Evolutionary conservation across 352 stramenopile genomes (phyloP).

Genomic region (Globisporangium iwayamae): DNA sequence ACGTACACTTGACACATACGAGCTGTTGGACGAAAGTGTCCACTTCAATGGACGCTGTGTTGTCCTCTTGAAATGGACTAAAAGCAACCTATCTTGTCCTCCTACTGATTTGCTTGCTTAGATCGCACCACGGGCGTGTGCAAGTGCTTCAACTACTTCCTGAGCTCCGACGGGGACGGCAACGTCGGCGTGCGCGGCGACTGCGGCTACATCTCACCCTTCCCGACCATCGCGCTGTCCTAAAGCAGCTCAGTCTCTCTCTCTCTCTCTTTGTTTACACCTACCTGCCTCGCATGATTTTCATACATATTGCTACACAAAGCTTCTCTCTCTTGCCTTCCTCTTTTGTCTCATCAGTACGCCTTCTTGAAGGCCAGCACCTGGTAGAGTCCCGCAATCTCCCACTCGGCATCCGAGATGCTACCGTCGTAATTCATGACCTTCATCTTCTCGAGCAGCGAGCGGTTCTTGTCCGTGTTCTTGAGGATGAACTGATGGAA

Average conservation of each 20-base stretch:
- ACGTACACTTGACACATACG: slow-evolving; percentile 1
- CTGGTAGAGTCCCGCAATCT: slow-evolving; percentile 83
- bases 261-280: neutral
- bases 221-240: slow-evolving; percentile 41
- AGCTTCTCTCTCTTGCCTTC: neutral
- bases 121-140: slow-evolving; percentile 63
- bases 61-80: slow-evolving; percentile 4
- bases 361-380: slow-evolving; percentile 83
- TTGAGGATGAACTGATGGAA: slow-evolving; percentile 82
- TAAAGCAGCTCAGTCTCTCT: slow-evolving; percentile 9
- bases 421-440: slow-evolving; percentile 83
- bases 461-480: slow-evolving; percentile 66
- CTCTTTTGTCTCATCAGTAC: slow-evolving; percentile 32
- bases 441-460: slow-evolving; percentile 83
- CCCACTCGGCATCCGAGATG: slow-evolving; percentile 84
- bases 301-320: slow-evolving; percentile 16
- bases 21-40: neutral
- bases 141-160: slow-evolving; percentile 71
- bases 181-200: slow-evolving; percentile 83
- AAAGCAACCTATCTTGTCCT: neutral
- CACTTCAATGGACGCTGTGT: neutral
- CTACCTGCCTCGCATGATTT: neutral
- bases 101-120: slow-evolving; percentile 15
- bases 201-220: slow-evolving; percentile 85
- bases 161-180: slow-evolving; percentile 70